Evolutionary conservation across 2,329 filamentous ascomycete species (phyloP).

Genomic region (Penicillium sp.): DNA sequence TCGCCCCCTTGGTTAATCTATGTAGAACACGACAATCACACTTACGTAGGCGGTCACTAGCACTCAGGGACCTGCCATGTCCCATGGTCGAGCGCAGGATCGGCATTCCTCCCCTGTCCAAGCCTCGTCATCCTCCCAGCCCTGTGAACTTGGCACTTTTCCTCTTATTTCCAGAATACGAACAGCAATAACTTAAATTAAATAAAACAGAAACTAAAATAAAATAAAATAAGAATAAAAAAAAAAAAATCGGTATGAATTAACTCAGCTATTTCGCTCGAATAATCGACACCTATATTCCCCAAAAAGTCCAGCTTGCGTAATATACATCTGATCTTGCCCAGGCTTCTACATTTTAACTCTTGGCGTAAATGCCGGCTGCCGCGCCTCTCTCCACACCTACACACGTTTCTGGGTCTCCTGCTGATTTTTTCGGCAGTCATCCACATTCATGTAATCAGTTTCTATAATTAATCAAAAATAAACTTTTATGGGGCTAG

Average conservation of each 20-base stretch:
- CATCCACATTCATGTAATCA: neutral
- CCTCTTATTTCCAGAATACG: neutral
- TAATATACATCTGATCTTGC: neutral
- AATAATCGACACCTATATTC: neutral
- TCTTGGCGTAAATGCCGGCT: constrained; percentile 9
- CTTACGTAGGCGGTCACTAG: neutral
- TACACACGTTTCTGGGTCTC: neutral
- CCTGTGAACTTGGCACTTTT: constrained; percentile 7
- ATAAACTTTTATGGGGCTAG: constrained; percentile 1
- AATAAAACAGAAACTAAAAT: too few species aligned
- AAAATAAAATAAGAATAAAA: neutral
- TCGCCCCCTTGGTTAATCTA: neutral
- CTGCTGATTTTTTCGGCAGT: neutral
- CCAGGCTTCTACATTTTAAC: constrained; percentile 15
- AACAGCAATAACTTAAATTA: neutral
- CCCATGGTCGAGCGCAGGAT: constrained; percentile 14
- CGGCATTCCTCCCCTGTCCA: constrained; percentile 2
- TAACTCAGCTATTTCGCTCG: neutral
- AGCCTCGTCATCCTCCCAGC: constrained; percentile 17
- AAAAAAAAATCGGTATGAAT: neutral
- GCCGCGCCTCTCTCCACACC: neutral
- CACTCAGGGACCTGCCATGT: neutral
- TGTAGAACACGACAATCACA: neutral
- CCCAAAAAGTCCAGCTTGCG: neutral
- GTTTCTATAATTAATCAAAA: constrained; percentile 9